Base-by-base conservation (phyloP, 768 basidiomycete species). In the Lactifluus echinatus region DNA sequence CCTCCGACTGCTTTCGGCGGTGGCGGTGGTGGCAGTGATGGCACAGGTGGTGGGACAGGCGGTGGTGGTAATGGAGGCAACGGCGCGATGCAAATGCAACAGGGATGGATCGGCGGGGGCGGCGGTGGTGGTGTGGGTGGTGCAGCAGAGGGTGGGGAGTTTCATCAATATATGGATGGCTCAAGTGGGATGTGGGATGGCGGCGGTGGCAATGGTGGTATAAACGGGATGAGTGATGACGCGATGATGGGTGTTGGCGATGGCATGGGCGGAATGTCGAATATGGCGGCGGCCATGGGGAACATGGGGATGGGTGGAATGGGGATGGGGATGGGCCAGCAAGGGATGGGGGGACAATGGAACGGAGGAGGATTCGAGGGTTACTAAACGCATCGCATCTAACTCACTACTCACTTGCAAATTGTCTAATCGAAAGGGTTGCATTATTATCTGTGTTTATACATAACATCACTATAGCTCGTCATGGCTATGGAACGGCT, bases 401-500 rank as follows among this genome's bases (percentile, higher is more conserved):
- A 42, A n/a, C n/a, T n/a, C n/a, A n/a, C n/a, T n/a, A n/a, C n/a
- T n/a, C n/a, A n/a, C n/a, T n/a, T n/a, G n/a, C n/a, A n/a, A 24
- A 57, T 37, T 42, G 31, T 58, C 51, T 58, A 48, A 33, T 34
- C 21, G 39, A 37, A 21, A 33, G 23, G n/a, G n/a, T n/a, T 19
- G 28, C 37, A 40, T 14, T 36, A 59, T 59, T 59, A 59, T 42
- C 44, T 21, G 33, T 45, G 53, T 39, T 17, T 59, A 59, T 59
- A 54, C 57, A 59, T 59, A 49, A 54, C 44, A 51, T 31, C 42
- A 29, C 45, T 61, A 78, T 54, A 78, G 69, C 71, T 77, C 76
- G 53, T 77, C 76, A 66, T 77, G 76, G 50, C 70, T 72, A 56
- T 63, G 66, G 64, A 71, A 69, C 4, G 72, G 70, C 57, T 71